Evolutionary conservation across 495 filamentous ascomycete genomes (phyloP), one percentile per base, ranked within the genome.

Genomic region (Niebla homalea): DNA sequence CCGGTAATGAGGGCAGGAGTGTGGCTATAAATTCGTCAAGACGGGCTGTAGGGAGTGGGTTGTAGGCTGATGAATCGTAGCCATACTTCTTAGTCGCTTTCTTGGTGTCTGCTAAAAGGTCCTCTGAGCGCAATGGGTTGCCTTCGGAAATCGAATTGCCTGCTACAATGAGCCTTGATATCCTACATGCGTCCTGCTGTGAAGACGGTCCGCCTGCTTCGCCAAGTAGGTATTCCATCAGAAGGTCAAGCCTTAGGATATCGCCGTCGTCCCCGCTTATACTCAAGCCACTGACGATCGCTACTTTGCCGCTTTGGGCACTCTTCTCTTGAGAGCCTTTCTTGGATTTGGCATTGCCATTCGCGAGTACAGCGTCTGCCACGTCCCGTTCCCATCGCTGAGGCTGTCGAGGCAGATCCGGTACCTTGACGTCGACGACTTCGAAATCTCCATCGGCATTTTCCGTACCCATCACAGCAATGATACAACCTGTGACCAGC

Each of bases 391-490:
- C 76, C 88, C 87, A 94, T 35, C 88, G 79, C 43, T 73, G 70
- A 21, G 86, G 82, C 57, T 96, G 92, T 0, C 77, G 78, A 10
- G 92, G 72, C 3, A 99, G 66, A 61, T 94, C 88, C 8, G 93
- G 85, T 25, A 94, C 76, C 57, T 86, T 84, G 47, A 94, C 70
- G 63, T 94, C 89, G 22, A 97, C 74, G 4, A 94, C 85, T 55
- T 97, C 85, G 48, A 99, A 92, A 54, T 93, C 85, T 38, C 93
- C 93, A 66, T 92, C 80, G 23, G 74, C 70, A 54, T 93, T 94
- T 60, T 99, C 93, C 0, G 88, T 94, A 35, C 93, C 93, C 67
- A 99, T 74, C 0, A 85, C 89, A 12, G 89, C 89, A 36, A 96
- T 74, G 49, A 97, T 85, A 52, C 84, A 89, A 6, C 93, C 93